Evolutionary conservation across 2,329 filamentous ascomycete genomes (phyloP), one percentile per base, ranked within the genome.

Genomic region (Pseudocercospora musae): DNA sequence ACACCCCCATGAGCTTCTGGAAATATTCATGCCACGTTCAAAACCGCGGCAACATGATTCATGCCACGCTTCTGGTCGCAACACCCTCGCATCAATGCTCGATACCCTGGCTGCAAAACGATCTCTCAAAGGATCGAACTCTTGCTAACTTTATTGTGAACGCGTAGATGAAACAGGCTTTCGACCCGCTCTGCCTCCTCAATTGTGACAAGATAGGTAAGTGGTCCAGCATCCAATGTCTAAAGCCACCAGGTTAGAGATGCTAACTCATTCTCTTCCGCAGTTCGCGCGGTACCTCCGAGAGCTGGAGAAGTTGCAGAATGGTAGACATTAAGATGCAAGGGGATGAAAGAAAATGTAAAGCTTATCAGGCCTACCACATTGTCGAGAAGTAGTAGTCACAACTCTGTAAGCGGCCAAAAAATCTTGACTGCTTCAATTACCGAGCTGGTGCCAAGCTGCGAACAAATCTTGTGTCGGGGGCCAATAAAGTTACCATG

Each of bases 81-180:
- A 15, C 15, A 31, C 13, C 33, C 13, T 37, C 33, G 33, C 33
- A 37, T 37, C 44, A 48, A 21, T 13, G 44, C 6, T 48, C 18
- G 18, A 21, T 46, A n/a, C 6, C 40, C 13, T 9, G 4, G 1
- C 44, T 13, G 9, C 18, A 20, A 18, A 10, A 48, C 23, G 18
- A 13, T 23, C 18, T 4, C n/a, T 5, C 1, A 23, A 2, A 25
- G 13, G 11, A 29, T n/a, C 23, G 8, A 15, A 5, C 23, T 31
- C 49, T 53, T 15, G 49, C 27, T 53, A 54, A 61, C 65, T 63
- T 52, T 61, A 50, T 18, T 55, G 31, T 37, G 25, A 20, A 46
- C 31, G 23, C 60, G 65, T 67, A 90, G 87, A 86, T 94, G 74
- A 95, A 95, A 80, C 82, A 87, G 70, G 89, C 91, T 0, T 89